These are phyloP conservation scores for Citrus reticulata DNA, from an alignment of 345 rosid genomes.

Conservation along the genomic window DNA sequence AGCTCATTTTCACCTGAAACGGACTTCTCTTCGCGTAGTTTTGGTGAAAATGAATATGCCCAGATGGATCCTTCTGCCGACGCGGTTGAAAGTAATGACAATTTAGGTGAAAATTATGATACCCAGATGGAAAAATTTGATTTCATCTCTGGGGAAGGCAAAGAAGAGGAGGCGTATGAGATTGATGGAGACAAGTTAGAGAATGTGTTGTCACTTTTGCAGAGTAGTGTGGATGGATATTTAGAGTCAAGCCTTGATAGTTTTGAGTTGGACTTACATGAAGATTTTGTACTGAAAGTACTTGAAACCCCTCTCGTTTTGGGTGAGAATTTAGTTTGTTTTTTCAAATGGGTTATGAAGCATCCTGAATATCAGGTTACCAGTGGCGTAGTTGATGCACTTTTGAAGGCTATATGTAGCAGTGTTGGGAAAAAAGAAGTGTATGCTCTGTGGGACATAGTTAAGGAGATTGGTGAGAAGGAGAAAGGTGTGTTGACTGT, in stretches of 20 bases:
- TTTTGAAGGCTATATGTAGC: conserved; percentile 40
- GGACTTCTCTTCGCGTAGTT: conserved; percentile 13
- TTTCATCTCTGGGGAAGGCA: conserved; percentile 1
- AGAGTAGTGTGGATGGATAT: conserved; percentile 54
- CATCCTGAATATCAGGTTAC: conserved; percentile 32
- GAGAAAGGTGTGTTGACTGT: conserved; percentile 34
- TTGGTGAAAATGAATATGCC: conserved; percentile 7
- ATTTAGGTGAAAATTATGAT: conserved; percentile 23
- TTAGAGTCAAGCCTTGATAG: conserved; percentile 50
- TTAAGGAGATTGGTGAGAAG: conserved; percentile 52
- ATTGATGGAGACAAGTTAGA: conserved; percentile 50
- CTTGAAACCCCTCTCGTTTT: conserved; percentile 46
- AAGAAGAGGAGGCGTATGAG: conserved; percentile 25
- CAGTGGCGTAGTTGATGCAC: conserved; percentile 36
- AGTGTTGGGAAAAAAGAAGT: conserved; percentile 45
- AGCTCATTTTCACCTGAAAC: conserved; percentile 5
- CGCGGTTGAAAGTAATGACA: not conserved
- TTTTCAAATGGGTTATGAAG: conserved; percentile 55
- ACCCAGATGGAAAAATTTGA: conserved; percentile 7
- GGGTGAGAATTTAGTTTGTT: conserved; percentile 58
- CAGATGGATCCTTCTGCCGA: not conserved
- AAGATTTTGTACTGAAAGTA: conserved; percentile 51
- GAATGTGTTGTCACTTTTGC: conserved; percentile 57
- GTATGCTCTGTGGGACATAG: conserved; percentile 66
- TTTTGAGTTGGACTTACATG: conserved; percentile 36